Base-by-base conservation (phyloP, 2,329 filamentous ascomycete genomes). In the Ceratocystis papillata region DNA sequence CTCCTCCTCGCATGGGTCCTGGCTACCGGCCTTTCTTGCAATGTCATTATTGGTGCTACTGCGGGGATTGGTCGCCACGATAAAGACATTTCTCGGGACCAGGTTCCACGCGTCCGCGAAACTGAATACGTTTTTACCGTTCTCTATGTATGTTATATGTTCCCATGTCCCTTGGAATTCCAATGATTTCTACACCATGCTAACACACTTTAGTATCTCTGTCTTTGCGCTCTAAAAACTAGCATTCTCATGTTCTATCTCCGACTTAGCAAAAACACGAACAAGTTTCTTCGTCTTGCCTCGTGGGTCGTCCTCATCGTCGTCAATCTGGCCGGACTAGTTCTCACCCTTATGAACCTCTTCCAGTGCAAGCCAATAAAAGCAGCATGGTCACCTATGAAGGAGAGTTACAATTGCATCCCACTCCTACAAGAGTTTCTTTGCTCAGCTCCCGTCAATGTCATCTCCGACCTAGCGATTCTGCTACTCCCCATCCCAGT, bases 201-300 rank as follows among this genome's bases (percentile, higher is more conserved):
- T 48, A 65, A 59, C 64, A 12, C 17, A 5, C 8, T 33, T 7
- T 45, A 92, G 86, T 95, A 96, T 73, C 91, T 91, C 12, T 87
- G 89, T 2, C 79, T 96, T 66, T 95, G 96, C 89, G 86, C 88
- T 2, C 90, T 90, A 63, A 96, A 96, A 76, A 91, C 89, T 0
- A 95, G 90, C n/a, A 89, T 96, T 71, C 80, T 96, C 67, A 81
- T 94, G 64, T 96, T 96, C 75, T 96, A 95, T 76, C 80, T 96
- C 62, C 87, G 87, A 50, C 80, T 96, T 61, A 89, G 90, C 30
- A 87, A 87, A 71, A 88, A 90, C 67, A 86, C 83, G 0, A 85
- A 95, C 70, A 84, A 84, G 69, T 79, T 92, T 62, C 87, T 96
- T 70, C 85, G 88, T 67, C 83, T 87, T 75, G 86, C 87, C n/a